Base-by-base conservation (phyloP, 495 filamentous ascomycete genomes). In the Chaetomium cochliodes region DNA sequence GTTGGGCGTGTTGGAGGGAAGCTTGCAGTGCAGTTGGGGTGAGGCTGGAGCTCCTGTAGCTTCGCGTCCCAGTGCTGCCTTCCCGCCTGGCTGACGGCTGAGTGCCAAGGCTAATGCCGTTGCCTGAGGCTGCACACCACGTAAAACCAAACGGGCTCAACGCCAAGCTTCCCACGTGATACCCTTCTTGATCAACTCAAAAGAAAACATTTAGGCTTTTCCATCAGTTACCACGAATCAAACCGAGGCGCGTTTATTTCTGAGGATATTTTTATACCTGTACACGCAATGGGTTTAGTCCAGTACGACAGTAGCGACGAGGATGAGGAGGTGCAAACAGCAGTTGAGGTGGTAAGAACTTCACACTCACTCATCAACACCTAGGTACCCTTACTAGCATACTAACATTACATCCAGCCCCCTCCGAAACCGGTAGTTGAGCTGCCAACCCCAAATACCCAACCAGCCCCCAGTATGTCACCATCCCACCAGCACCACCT, bases 281-380 rank as follows among this genome's bases (percentile, higher is more conserved):
- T 13, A 26, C 0, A 23, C 54, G 63, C 7, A 0, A 92, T 92
- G 90, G 81, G 82, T 16, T 82, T 94, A 3, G 88, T 86, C 12
- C 80, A 76, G 53, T 94, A 94, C 74, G 87, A 84, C 30, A 92
- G 89, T 74, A 93, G 90, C 71, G 90, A 90, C 63, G 90, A 92
- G 52, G 90, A 91, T 44, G 86, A 88, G 44, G 78, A 80, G 58
- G 74, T 76, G 5, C 70, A 72, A 33, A 20, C 57, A 11, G 46
- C 33, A 18, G 22, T 39, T 9, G 33, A 61, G 13, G 30, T 60
- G 42, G 64, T 66, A 53, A 50, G 64, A 26, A 20, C 20, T 44
- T 50, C 22, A 23, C 23, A 22, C 41, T 51, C 16, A 33, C 18
- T 44, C 42, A 51, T 26, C 58, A 28, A 62, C 18, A 51, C 64